phyloP scores from a whole-genome alignment of 306 rosid species.

The Lagenaria siceraria region DNA sequence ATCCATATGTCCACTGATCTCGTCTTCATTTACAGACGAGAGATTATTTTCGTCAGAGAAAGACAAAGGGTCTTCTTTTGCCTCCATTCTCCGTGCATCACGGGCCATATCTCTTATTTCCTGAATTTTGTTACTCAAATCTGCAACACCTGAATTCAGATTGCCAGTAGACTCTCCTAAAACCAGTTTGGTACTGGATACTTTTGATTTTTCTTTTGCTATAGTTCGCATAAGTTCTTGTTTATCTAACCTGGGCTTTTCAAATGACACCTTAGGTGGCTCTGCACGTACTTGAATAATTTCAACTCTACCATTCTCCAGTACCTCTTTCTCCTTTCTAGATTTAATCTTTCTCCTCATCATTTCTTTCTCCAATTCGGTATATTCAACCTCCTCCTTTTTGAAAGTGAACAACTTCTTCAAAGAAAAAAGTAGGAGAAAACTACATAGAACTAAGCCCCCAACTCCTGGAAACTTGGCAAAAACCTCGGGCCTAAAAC shows the following conservation, averaged over 20 bases:
- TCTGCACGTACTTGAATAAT: slow-evolving; percentile 35
- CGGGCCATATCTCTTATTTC: slow-evolving; percentile 58
- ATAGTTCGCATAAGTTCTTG: slow-evolving; percentile 46
- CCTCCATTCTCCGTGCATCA: slow-evolving; percentile 38
- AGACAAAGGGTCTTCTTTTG: slow-evolving; percentile 13
- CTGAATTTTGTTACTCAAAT: slow-evolving; percentile 39
- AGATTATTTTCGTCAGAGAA: slow-evolving; percentile 17
- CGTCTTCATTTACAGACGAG: slow-evolving; percentile 17
- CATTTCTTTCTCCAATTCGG: slow-evolving; percentile 61
- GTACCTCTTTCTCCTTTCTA: slow-evolving; percentile 54
- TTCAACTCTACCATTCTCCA: slow-evolving; percentile 44
- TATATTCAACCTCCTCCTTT: slow-evolving; percentile 34
- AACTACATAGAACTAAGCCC: slow-evolving; percentile 33
- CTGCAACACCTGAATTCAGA: slow-evolving; percentile 8
- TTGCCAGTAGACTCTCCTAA: slow-evolving; percentile 18
- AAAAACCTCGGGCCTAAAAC: slow-evolving; percentile 27
- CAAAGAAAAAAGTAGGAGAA: slow-evolving; percentile 49
- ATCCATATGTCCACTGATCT: slow-evolving; percentile 8
- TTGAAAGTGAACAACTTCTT: slow-evolving; percentile 41
- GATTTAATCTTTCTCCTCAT: slow-evolving; percentile 78
- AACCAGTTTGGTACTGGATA: slow-evolving; percentile 18
- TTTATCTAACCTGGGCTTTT: slow-evolving; percentile 62
- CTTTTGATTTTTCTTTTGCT: slow-evolving; percentile 31
- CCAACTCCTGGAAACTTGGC: slow-evolving; percentile 42
- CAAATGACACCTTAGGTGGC: slow-evolving; percentile 10